Evolutionary conservation across 2,329 filamentous ascomycete species (phyloP).

Genomic region (Cercospora janseana): DNA sequence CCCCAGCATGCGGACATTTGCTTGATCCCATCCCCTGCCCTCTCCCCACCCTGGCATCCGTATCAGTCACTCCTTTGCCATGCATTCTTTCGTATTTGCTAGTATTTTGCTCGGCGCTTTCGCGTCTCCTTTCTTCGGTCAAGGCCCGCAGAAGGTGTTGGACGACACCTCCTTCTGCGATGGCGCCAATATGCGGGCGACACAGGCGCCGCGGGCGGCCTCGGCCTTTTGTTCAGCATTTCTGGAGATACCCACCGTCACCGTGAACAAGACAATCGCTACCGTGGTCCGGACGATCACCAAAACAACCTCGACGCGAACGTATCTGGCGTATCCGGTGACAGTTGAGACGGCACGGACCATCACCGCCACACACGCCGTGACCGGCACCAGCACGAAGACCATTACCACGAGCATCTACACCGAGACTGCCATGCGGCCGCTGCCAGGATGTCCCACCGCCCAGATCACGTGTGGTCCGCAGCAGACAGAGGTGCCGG

Average conservation of each 20-base stretch:
- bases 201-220: not conserved
- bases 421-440: not conserved
- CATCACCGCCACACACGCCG: not conserved
- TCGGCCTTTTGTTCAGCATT: conserved; percentile 10
- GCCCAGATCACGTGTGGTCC: not conserved
- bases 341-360: conserved; percentile 1
- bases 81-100: not conserved
- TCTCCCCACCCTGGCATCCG: not conserved
- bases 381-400: not conserved
- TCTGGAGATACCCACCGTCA: conserved; percentile 4
- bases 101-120: not conserved
- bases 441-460: not conserved
- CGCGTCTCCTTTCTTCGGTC: not conserved
- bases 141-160: not conserved
- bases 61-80: conserved; percentile 3
- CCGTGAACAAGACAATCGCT: not conserved
- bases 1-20: not conserved
- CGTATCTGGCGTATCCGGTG: conserved; percentile 5
- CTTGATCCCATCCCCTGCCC: not conserved
- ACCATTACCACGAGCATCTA: conserved; percentile 5
- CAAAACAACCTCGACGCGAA: conserved; percentile 9
- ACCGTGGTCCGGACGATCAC: conserved; percentile 4
- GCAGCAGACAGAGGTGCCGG: not conserved
- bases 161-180: conserved; percentile 1
- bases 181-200: not conserved